These are phyloP conservation scores for Saxophila tyrrhenica DNA, from an alignment of 495 filamentous ascomycete species.

Conservation along the genomic window DNA sequence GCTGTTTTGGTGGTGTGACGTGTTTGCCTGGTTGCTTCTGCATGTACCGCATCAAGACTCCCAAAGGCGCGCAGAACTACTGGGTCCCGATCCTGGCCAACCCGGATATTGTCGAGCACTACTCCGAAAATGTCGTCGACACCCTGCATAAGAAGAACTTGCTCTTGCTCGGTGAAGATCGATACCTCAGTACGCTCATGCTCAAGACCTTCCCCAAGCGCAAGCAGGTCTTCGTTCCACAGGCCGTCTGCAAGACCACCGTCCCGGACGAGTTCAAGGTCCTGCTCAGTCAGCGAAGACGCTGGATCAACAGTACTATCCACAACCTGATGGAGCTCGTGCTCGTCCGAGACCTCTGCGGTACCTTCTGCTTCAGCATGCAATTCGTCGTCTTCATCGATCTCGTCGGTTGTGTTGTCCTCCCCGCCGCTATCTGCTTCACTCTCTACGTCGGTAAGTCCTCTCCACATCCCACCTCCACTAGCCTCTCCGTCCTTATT, in stretches of 20 bases:
- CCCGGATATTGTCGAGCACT: constrained; percentile 97
- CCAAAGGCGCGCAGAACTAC: constrained; percentile 96
- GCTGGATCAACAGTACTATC: constrained; percentile 99
- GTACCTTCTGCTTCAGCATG: constrained; percentile 99
- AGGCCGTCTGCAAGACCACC: constrained; percentile 96
- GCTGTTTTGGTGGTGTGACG: constrained; percentile 97
- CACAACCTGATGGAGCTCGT: constrained; percentile 98
- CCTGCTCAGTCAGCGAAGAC: constrained; percentile 80
- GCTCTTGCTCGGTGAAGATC: constrained; percentile 89
- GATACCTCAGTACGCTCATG: constrained; percentile 95
- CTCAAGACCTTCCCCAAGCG: constrained; percentile 97
- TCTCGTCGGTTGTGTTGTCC: constrained; percentile 82
- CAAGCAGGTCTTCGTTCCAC: constrained; percentile 96
- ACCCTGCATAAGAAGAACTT: constrained; percentile 98
- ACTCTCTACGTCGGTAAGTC: constrained; percentile 86
- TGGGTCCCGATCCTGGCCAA: constrained; percentile 99
- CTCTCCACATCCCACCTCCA: neutral
- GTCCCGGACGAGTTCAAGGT: constrained; percentile 91
- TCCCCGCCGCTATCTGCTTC: constrained; percentile 92
- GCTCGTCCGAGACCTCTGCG: constrained; percentile 89
- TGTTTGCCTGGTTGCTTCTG: constrained; percentile 99
- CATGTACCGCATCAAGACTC: constrained; percentile 99
- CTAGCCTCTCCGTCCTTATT: neutral
- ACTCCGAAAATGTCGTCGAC: constrained; percentile 98
- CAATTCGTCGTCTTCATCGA: constrained; percentile 98